These are phyloP conservation scores for Pichia sp. DNA, from an alignment of 1,139 yeast species.

Conservation along the genomic window DNA sequence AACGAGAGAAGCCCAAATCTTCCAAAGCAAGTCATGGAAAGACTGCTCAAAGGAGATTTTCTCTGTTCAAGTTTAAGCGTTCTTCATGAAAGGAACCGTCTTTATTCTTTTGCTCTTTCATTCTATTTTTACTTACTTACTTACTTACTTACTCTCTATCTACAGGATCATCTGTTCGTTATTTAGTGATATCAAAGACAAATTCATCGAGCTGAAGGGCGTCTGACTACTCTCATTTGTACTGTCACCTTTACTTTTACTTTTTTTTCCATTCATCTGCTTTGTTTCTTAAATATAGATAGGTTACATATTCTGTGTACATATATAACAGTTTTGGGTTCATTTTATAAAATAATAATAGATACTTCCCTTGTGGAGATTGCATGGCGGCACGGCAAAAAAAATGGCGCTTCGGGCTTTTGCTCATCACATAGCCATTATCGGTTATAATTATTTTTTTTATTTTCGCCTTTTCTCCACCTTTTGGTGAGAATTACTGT, in stretches of 20 bases:
- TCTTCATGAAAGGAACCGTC: neutral
- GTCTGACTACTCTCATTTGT: neutral
- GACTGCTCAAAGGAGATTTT: conserved; percentile 7
- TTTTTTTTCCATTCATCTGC: neutral
- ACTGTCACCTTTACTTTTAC: neutral
- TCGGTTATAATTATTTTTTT: neutral
- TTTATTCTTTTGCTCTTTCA: neutral
- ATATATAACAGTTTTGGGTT: neutral
- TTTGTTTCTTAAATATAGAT: neutral
- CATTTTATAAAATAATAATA: neutral
- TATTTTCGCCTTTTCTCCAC: neutral
- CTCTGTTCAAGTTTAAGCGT: conserved; percentile 10
- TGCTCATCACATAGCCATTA: neutral
- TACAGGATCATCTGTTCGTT: neutral
- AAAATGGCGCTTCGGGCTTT: neutral
- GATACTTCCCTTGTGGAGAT: too few species aligned
- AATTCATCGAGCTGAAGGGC: neutral
- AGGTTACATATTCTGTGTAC: neutral
- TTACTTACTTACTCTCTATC: neutral
- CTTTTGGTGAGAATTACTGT: too few species aligned
- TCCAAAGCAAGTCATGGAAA: neutral
- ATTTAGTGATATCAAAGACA: neutral
- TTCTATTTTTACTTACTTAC: neutral
- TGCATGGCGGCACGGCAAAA: too few species aligned
- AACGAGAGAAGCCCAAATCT: neutral